Evolutionary conservation across 2,329 filamentous ascomycete genomes (phyloP).

Genomic region (Sclerotinia glacialis): DNA sequence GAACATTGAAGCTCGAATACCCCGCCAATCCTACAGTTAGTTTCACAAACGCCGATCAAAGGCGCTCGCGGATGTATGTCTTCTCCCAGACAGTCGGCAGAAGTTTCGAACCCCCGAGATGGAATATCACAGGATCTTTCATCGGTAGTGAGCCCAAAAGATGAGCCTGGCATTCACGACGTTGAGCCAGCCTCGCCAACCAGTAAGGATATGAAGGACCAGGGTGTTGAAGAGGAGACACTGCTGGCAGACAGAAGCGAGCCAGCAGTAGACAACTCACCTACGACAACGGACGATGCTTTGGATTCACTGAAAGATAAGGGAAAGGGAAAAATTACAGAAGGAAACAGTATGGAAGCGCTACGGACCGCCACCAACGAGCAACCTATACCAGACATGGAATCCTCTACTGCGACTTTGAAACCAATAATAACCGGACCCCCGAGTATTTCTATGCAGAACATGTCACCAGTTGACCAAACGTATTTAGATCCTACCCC

Average conservation of each 20-base stretch:
- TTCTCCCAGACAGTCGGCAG: constrained; percentile 35
- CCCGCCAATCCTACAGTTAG: constrained; percentile 34
- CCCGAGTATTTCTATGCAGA: constrained; percentile 19
- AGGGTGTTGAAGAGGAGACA: constrained; percentile 13
- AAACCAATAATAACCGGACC: constrained; percentile 31
- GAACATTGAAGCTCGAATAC: constrained; percentile 27
- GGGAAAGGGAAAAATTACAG: constrained; percentile 1
- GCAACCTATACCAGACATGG: constrained; percentile 33
- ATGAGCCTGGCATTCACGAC: constrained; percentile 11
- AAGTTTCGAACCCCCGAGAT: constrained; percentile 31
- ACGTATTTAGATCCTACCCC: constrained; percentile 51
- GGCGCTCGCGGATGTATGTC: constrained; percentile 39
- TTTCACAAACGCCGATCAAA: constrained; percentile 30
- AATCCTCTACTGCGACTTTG: constrained; percentile 40
- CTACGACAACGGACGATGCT: constrained; percentile 3
- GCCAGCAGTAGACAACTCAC: neutral
- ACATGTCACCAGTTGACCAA: constrained; percentile 29
- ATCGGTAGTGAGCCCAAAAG: constrained; percentile 16
- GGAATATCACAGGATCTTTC: constrained; percentile 26
- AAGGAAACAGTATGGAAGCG: constrained; percentile 12
- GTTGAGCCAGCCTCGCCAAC: constrained; percentile 11
- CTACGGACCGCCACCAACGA: neutral
- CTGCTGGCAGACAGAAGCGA: constrained; percentile 15
- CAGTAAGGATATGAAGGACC: constrained; percentile 19
- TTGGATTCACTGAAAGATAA: constrained; percentile 11